Evolutionary conservation across 257 asterid species (phyloP).

Genomic region (Solanum dulcamara): DNA sequence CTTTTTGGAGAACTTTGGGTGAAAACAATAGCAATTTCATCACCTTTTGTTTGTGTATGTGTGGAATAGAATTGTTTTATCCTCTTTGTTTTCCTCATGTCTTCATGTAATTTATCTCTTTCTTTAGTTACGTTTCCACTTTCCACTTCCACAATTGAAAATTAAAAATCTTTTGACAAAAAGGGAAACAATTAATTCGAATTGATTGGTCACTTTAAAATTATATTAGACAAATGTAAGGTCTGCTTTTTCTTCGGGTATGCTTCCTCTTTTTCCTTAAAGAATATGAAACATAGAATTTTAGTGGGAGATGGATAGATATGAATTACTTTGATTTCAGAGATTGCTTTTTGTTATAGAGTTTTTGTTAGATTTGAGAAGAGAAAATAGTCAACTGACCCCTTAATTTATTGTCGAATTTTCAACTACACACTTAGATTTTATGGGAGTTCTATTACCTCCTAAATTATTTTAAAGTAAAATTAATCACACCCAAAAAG

Average conservation of each 20-base stretch:
- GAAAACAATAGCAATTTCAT: neutral
- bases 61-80: neutral
- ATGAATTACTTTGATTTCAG: neutral
- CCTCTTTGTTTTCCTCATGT: neutral
- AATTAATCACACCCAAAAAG: too few relatives aligned
- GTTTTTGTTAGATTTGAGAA: neutral
- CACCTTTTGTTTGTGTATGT: neutral
- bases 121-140: neutral
- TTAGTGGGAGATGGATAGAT: neutral
- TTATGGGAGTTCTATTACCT: too few relatives aligned
- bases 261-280: neutral
- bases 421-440: too few relatives aligned
- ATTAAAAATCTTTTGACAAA: neutral
- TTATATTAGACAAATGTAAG: neutral
- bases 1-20: neutral
- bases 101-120: neutral
- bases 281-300: neutral
- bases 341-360: neutral
- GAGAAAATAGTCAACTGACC: too few relatives aligned
- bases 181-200: neutral
- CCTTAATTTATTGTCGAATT: too few relatives aligned
- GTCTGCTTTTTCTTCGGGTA: neutral
- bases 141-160: neutral
- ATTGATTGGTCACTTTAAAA: neutral
- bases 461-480: too few relatives aligned